Evolutionary conservation across 1,139 yeast species (phyloP).

Genomic region (Suhomyces coccinellae): DNA sequence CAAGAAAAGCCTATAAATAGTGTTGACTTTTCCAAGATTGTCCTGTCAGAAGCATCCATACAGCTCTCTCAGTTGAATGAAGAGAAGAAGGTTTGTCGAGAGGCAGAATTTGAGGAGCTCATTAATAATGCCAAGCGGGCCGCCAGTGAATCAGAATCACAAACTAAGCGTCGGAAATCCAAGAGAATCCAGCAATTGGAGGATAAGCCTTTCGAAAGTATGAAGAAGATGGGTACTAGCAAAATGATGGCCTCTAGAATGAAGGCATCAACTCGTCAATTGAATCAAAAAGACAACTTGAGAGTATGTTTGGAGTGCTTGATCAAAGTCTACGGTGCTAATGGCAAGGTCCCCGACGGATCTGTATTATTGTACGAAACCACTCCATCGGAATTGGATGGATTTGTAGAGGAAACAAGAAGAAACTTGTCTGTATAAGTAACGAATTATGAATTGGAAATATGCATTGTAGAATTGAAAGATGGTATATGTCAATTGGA

Average conservation of each 20-base stretch:
- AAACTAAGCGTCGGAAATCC: conserved; percentile 10
- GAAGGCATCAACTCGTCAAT: conserved; percentile 15
- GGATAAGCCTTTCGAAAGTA: conserved; percentile 6
- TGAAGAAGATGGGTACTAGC: conserved; percentile 5
- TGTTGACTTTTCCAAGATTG: conserved; percentile 5
- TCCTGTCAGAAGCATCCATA: conserved; percentile 10
- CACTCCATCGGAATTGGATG: conserved; percentile 22
- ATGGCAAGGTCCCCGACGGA: conserved; percentile 22
- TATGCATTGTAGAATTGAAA: not conserved
- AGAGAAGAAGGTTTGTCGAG: conserved; percentile 2
- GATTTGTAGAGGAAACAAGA: conserved; percentile 16
- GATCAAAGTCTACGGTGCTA: conserved; percentile 13
- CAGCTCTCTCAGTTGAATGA: conserved; percentile 7
- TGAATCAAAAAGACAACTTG: conserved; percentile 26
- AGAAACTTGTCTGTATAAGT: conserved; percentile 5
- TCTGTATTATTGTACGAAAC: conserved; percentile 24
- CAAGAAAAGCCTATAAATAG: not conserved
- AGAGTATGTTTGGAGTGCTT: conserved; percentile 25
- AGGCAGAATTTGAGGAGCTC: conserved; percentile 10
- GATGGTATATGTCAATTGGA: not conserved
- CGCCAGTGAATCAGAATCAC: conserved; percentile 7
- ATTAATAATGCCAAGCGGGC: conserved; percentile 13
- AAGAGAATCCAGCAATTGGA: conserved; percentile 9
- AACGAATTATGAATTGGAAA: conserved; percentile 1
- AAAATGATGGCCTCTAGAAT: conserved; percentile 19